Evolutionary conservation across 2,329 filamentous ascomycete genomes (phyloP), one percentile per base, ranked within the genome.

Genomic region (Lithohypha guttulata): DNA sequence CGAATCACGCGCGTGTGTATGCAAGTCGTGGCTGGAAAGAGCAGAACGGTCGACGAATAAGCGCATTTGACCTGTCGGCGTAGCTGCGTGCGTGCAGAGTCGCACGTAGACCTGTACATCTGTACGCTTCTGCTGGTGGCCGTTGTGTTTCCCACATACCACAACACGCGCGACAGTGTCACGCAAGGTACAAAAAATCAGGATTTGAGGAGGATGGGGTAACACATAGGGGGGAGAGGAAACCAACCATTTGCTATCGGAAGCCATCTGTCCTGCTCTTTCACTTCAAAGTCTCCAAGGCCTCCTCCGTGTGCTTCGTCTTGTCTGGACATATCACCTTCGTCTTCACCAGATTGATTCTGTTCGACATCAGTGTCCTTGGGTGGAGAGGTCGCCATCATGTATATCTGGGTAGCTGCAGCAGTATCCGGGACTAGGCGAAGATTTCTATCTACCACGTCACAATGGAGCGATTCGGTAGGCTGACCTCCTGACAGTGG

Each of bases 201-300:
- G 67, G 64, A 65, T 68, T 68, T 61, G 65, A 38, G 40, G 39
- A 19, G n/a, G 44, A 36, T 59, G 57, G 54, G 54, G 53, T 56
- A 57, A 41, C 37, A 44, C 44, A 30, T 33, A 37, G 60, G 60
- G 60, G 59, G 52, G 56, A 62, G 53, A 47, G 47, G 51, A 65
- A 14, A 91, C 91, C 76, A 76, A 98, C 91, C 91, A 86, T 98
- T 98, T 69, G 91, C 91, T 76, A 98, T 98, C 62, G 91, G 91
- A 63, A 98, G 77, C 91, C 91, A 98, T 73, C 91, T 75, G 68
- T 98, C 91, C 68, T 98, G 91, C 68, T 98, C 91, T 74, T 96
- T 96, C 66, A 96, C 89, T 69, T 96, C 89, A 63, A 95, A 94
- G 70, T 96, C 89, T 66, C 85, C 78, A 65, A 81, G 73, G 62